Base-by-base conservation (phyloP, 164 flowering plant species). In the Houttuynia cordata region DNA sequence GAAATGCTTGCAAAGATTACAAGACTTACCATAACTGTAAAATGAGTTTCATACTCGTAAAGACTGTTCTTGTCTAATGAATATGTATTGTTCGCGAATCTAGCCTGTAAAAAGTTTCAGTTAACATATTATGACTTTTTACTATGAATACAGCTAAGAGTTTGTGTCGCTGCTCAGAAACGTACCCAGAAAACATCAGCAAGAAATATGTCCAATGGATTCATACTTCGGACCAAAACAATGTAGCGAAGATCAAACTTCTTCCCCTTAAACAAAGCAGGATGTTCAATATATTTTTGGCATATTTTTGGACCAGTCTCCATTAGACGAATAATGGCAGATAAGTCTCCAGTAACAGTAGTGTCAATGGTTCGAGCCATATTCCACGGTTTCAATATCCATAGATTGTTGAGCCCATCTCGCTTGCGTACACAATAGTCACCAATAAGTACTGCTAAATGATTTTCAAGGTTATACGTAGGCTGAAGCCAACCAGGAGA, bases 321-420 rank as follows among this genome's bases (percentile, higher is more conserved):
- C 96, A 94, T 94, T 37, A 88, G 87, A 62, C 99, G 87, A 66
- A 94, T 88, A 56, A 94, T 85, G 49, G 95, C 95, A 68, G 96
- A 76, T 67, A 87, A 72, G 73, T 87, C 84, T 63, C 79, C 78
- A 60, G 95, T 85, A 47, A 94, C 80, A 51, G 90, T 86, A 53
- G 99, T 91, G 74, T 94, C 99, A 62, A 91, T 94, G n/a, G 97
- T 94, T 37, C 99, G 76, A 40, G 99, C 99, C 99, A 94, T 94
- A 71, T 94, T 94, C 99, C 99, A 94, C 19, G 99, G 99, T 70
- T 91, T 94, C 61, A 94, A 76, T 64, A 94, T 94, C 99, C 99
- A 94, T 18, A 91, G 70, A 71, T 94, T 94, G 83, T 87, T 80
- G 55, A 78, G 76, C 37, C 83, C 80, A 63, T 85, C 87, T 67